Conservation (phyloP, 2,329 filamentous ascomycete genomes). For the Ascocoryne sarcoides region DNA sequence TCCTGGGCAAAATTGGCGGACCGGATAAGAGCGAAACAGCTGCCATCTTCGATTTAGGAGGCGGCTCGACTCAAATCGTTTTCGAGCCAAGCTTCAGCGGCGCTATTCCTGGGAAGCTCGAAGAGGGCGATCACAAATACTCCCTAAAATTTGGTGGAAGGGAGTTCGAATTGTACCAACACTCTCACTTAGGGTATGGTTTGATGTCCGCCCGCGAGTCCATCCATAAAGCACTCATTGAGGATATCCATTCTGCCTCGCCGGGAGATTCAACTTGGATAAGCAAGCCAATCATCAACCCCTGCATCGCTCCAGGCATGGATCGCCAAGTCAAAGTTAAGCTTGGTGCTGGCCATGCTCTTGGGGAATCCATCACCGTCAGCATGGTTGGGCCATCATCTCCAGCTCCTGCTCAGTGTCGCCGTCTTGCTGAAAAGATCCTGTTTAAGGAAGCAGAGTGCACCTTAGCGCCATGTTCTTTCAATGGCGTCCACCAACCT, state of each 20-base stretch:
- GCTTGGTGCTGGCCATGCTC: conserved; percentile 54
- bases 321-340: conserved; percentile 63
- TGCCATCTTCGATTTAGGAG: conserved; percentile 91
- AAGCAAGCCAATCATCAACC: conserved; percentile 64
- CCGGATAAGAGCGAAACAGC: conserved; percentile 86
- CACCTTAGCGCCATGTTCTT: conserved; percentile 83
- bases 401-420: conserved; percentile 76
- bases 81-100: conserved; percentile 91
- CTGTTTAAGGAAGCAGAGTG: conserved; percentile 80
- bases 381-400: conserved; percentile 81
- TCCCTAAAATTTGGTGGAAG: conserved; percentile 81
- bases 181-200: conserved; percentile 94
- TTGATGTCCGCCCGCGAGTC: conserved; percentile 90
- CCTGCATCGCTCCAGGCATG: conserved; percentile 79
- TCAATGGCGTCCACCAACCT: conserved; percentile 95
- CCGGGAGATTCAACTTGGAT: conserved; percentile 58
- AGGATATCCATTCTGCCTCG: conserved; percentile 59
- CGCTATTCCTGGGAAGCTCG: conserved; percentile 72
- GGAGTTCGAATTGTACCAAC: conserved; percentile 89
- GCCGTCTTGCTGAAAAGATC: conserved; percentile 81
- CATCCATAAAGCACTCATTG: conserved; percentile 67
- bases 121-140: conserved; percentile 94
- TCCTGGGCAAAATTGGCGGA: conserved; percentile 92
- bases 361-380: conserved; percentile 57
- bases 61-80: conserved; percentile 96